These are phyloP conservation scores for Lepraria neglecta DNA, from an alignment of 495 filamentous ascomycete species.

Conservation along the genomic window DNA sequence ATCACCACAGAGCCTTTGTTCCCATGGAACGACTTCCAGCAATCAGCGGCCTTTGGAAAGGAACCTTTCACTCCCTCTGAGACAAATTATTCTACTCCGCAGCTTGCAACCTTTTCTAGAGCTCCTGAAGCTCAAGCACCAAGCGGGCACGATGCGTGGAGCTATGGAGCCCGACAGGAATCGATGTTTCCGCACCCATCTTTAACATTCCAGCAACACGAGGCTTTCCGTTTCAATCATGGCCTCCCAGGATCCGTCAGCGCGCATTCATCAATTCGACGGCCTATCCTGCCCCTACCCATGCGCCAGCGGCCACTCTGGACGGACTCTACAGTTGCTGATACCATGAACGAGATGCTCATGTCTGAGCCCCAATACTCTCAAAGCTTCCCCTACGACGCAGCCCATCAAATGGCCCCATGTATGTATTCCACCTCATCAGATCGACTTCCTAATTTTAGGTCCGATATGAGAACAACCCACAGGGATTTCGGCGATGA, in stretches of 20 bases:
- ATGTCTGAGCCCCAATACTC: neutral
- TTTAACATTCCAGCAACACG: neutral
- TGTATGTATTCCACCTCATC: constrained; percentile 7
- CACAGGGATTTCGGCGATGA: neutral
- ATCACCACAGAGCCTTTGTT: neutral
- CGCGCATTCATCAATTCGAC: neutral
- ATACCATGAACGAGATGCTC: neutral
- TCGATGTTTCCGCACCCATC: neutral
- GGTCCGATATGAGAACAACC: neutral
- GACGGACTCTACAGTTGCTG: neutral
- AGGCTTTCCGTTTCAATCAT: neutral
- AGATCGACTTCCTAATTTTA: neutral
- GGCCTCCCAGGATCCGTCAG: neutral
- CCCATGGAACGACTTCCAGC: constrained; percentile 3
- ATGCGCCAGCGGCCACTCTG: constrained; percentile 5
- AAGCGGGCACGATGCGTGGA: constrained; percentile 3
- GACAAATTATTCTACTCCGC: neutral
- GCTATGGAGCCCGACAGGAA: neutral
- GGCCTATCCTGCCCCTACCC: neutral
- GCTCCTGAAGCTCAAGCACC: neutral
- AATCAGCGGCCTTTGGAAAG: neutral
- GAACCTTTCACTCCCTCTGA: neutral
- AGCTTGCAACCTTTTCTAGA: neutral
- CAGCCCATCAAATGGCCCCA: neutral
- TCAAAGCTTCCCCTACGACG: neutral